Evolutionary conservation across 805 yeast species (phyloP).

Genomic region (Lipomyces sp.): DNA sequence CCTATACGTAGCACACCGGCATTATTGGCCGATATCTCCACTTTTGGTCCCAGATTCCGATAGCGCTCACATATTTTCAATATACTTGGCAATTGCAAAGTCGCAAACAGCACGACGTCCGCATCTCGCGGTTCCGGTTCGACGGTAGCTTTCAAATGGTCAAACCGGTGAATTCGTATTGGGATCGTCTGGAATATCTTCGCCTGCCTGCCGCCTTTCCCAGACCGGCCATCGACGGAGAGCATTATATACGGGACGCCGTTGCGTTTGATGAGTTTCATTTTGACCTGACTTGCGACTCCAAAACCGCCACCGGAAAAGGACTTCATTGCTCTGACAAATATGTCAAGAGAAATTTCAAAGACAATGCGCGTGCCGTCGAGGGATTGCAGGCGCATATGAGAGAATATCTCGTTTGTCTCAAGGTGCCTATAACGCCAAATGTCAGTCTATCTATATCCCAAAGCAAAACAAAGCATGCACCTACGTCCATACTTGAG

Average conservation of each 20-base stretch:
- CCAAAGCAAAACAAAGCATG: background rate
- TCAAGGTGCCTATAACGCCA: constrained; percentile 7
- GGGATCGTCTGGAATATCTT: constrained; percentile 50
- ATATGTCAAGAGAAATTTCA: constrained; percentile 60
- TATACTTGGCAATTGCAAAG: constrained; percentile 34
- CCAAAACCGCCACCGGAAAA: constrained; percentile 46
- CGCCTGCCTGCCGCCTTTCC: constrained; percentile 40
- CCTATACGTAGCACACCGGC: constrained; percentile 31
- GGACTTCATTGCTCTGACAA: constrained; percentile 54
- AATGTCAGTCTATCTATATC: too few species aligned
- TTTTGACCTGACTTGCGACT: constrained; percentile 22
- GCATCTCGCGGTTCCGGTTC: constrained; percentile 63
- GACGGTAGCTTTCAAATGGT: constrained; percentile 49
- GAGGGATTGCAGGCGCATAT: constrained; percentile 21
- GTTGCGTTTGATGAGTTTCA: constrained; percentile 34
- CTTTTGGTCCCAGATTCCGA: constrained; percentile 30
- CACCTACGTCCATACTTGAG: constrained; percentile 57
- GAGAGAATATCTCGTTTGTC: constrained; percentile 8
- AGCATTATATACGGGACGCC: constrained; percentile 54
- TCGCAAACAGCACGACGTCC: constrained; percentile 52
- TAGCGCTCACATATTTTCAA: constrained; percentile 36
- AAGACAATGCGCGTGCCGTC: constrained; percentile 55
- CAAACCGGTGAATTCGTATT: constrained; percentile 56
- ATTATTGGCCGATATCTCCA: constrained; percentile 29
- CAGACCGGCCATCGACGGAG: constrained; percentile 57